phyloP scores from a whole-genome alignment of 345 rosid species.

The Brassica nigra region DNA sequence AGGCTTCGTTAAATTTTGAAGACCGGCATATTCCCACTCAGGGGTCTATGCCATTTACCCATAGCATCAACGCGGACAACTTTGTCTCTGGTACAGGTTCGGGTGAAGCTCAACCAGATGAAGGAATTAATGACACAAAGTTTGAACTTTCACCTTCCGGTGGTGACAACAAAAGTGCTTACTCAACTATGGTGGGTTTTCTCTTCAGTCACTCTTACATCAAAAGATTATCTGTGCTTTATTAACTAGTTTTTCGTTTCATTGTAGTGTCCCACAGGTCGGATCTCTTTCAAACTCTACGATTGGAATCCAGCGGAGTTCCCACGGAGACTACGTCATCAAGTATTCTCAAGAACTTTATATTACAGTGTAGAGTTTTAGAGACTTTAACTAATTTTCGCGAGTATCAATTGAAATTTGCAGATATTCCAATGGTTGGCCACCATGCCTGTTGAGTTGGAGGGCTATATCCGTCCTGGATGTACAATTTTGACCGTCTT shows the following conservation, averaged over 20 bases:
- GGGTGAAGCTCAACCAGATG: slow-evolving; percentile 54
- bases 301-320: slow-evolving; percentile 99
- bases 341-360: slow-evolving; percentile 69
- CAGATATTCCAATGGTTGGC: slow-evolving; percentile 97
- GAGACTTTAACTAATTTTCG: slow-evolving; percentile 40
- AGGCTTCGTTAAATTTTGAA: slow-evolving; percentile 58
- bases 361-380: slow-evolving; percentile 65
- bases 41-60: slow-evolving; percentile 52
- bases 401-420: slow-evolving; percentile 32
- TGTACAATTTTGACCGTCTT: slow-evolving; percentile 91
- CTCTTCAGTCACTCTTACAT: slow-evolving; percentile 24
- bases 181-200: slow-evolving; percentile 75
- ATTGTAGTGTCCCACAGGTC: slow-evolving; percentile 90
- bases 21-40: slow-evolving; percentile 53
- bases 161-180: slow-evolving; percentile 64
- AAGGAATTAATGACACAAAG: slow-evolving; percentile 61
- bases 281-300: slow-evolving; percentile 93
- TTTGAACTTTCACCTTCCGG: slow-evolving; percentile 60
- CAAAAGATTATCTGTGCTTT: not conserved
- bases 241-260: slow-evolving; percentile 36
- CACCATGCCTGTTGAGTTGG: slow-evolving; percentile 95
- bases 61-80: slow-evolving; percentile 59
- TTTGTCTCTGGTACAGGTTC: slow-evolving; percentile 55
- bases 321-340: slow-evolving; percentile 97
- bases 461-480: slow-evolving; percentile 96